These are phyloP conservation scores for Exophiala sp. DNA, from an alignment of 2,329 filamentous ascomycete genomes.

Conservation along the genomic window DNA sequence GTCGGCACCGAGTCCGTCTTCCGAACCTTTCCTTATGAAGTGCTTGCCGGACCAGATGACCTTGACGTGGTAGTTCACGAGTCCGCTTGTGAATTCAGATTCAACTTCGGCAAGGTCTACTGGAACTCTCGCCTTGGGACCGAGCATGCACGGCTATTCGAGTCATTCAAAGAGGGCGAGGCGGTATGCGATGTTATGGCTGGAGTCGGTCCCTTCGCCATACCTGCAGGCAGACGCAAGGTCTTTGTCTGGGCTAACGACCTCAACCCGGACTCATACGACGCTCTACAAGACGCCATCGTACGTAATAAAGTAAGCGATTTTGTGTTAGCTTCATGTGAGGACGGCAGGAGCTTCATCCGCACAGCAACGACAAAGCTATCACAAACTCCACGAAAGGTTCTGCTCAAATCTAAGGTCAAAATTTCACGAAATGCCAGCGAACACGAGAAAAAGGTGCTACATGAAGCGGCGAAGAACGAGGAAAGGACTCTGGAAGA, in stretches of 20 bases:
- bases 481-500: slow-evolving; percentile 43
- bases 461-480: slow-evolving; percentile 23
- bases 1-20: slow-evolving; percentile 83
- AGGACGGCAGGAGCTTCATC: slow-evolving; percentile 81
- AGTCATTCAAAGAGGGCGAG: slow-evolving; percentile 75
- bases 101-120: slow-evolving; percentile 95
- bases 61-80: slow-evolving; percentile 80
- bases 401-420: slow-evolving; percentile 49
- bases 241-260: slow-evolving; percentile 98
- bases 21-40: slow-evolving; percentile 88
- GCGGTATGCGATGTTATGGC: slow-evolving; percentile 97
- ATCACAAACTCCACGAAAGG: slow-evolving; percentile 48
- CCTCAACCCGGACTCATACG: slow-evolving; percentile 85
- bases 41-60: slow-evolving; percentile 77
- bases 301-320: slow-evolving; percentile 72
- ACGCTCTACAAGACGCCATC: slow-evolving; percentile 67
- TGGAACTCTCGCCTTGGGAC: slow-evolving; percentile 92
- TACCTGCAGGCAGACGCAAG: slow-evolving; percentile 82
- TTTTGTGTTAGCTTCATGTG: slow-evolving; percentile 75
- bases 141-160: slow-evolving; percentile 78
- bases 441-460: slow-evolving; percentile 30
- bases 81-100: slow-evolving; percentile 79
- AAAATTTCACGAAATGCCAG: slow-evolving; percentile 28
- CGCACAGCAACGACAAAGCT: slow-evolving; percentile 60
- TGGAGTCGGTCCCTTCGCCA: slow-evolving; percentile 89